phyloP scores from a whole-genome alignment of 2,329 filamentous ascomycete genomes.

The Aspergillus fumigatus region DNA sequence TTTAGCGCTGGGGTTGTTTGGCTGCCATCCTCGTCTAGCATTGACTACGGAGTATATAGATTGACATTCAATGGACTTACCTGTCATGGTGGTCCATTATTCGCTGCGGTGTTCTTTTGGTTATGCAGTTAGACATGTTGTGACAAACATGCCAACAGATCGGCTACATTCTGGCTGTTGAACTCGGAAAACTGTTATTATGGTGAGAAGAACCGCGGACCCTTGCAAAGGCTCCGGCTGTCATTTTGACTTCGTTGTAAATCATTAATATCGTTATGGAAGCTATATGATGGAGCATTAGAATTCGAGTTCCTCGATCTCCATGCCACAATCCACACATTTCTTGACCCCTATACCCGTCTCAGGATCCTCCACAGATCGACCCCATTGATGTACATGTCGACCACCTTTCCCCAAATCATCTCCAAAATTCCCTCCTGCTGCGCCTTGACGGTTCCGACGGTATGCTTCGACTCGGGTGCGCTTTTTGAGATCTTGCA shows the following conservation, averaged over 20 bases:
- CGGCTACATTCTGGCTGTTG: background rate
- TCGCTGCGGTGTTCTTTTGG: background rate
- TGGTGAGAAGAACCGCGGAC: background rate
- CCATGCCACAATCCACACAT: constrained; percentile 63
- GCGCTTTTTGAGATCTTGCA: constrained; percentile 86
- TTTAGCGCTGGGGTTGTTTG: constrained; percentile 19
- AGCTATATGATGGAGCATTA: constrained; percentile 23
- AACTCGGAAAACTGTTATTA: background rate
- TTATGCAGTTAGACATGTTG: background rate
- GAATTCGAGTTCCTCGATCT: constrained; percentile 63
- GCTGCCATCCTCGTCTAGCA: constrained; percentile 4
- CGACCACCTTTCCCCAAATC: constrained; percentile 61
- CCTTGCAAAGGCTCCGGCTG: background rate
- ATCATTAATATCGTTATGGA: background rate
- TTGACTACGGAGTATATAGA: background rate
- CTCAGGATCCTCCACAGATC: constrained; percentile 54
- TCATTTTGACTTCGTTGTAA: background rate
- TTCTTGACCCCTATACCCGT: constrained; percentile 64
- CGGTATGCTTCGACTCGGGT: constrained; percentile 88
- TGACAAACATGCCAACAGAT: background rate
- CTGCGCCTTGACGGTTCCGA: constrained; percentile 55
- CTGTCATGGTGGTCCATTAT: background rate
- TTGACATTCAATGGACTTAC: background rate
- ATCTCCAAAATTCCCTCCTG: constrained; percentile 66
- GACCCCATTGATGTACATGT: constrained; percentile 85